Base-by-base conservation (phyloP, 2,329 filamentous ascomycete species). In the Fusarium pininemorale region DNA sequence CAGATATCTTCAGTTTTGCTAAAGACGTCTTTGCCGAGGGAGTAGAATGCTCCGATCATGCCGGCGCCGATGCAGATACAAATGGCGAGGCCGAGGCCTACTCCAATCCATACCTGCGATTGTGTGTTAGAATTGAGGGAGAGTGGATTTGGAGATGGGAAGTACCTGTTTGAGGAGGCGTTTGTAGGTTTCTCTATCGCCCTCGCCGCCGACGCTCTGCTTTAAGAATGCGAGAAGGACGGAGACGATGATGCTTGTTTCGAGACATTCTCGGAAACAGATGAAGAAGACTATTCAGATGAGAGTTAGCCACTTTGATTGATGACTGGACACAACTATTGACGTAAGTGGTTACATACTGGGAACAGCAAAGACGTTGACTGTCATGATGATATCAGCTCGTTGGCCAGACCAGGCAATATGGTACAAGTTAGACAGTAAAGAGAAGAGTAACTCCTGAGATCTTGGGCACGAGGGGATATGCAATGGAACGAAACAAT, bases 331-430 rank as follows among this genome's bases (percentile, higher is more conserved):
- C 24, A 32, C 3, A 8, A 3, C 14, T 7, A 3, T 11, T 32
- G 28, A 9, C 1, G 6, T n/a, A 20, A 5, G 2, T 3, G 15
- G 18, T 13, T 0, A 41, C 53, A 5, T 56, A 56, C 54, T 42
- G 12, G 55, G 55, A 18, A 58, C 55, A 26, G 55, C 55, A 58
- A 58, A 58, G 55, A 58, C 55, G 30, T 58, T 58, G 55, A 58
- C 55, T 58, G 55, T 58, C 55, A 58, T 58, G n/a, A 26, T 26
- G 30, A 50, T 28, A 15, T 16, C 7, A 10, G 11, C 35, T 28
- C 50, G 24, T 13, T 22, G 3, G 5, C 22, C 28, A 51, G 30
- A 24, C 6, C 22, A 35, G 22, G 8, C 12, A 24, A 14, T 35
- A 4, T 7, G 6, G 8, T 32, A 24, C 12, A 18, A 24, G 2